These are phyloP conservation scores for Monosporascus sp. DNA, from an alignment of 2,329 filamentous ascomycete species.

Conservation along the genomic window DNA sequence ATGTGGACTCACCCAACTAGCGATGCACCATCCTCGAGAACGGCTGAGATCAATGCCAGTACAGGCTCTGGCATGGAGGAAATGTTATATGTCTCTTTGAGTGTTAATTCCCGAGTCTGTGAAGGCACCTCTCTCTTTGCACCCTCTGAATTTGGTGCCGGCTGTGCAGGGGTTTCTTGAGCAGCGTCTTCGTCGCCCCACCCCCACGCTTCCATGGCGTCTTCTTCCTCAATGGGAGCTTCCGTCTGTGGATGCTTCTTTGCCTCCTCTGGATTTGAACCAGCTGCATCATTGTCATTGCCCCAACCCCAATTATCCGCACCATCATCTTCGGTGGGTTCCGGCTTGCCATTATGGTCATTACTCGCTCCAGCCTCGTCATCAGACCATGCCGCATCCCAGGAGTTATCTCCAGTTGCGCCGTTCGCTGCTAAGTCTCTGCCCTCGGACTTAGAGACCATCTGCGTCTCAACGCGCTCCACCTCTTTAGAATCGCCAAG, in stretches of 20 bases:
- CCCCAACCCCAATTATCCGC: conserved; percentile 14
- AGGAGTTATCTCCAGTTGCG: conserved; percentile 53
- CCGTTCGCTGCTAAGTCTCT: conserved; percentile 57
- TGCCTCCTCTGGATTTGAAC: conserved; percentile 31
- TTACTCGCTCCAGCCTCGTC: conserved; percentile 44
- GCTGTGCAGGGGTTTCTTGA: conserved; percentile 20
- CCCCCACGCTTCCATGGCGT: conserved; percentile 69
- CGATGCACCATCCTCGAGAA: conserved; percentile 56
- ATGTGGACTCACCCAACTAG: conserved; percentile 44
- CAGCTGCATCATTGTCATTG: conserved; percentile 29
- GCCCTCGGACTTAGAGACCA: conserved; percentile 64
- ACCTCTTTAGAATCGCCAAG: conserved; percentile 65
- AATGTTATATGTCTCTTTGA: conserved; percentile 83
- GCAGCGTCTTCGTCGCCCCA: conserved; percentile 68
- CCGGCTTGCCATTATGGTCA: conserved; percentile 10
- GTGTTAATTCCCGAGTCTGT: conserved; percentile 60
- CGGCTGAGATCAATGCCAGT: conserved; percentile 57
- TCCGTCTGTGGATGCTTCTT: not conserved
- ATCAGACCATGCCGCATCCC: conserved; percentile 78
- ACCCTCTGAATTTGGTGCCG: conserved; percentile 11
- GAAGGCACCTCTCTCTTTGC: conserved; percentile 9
- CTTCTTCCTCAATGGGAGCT: conserved; percentile 25
- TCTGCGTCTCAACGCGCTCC: conserved; percentile 79
- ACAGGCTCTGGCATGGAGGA: conserved; percentile 83
- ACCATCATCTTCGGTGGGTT: conserved; percentile 16